phyloP scores from a whole-genome alignment of 768 basidiomycete genomes.

The Kwoniella sp. region DNA sequence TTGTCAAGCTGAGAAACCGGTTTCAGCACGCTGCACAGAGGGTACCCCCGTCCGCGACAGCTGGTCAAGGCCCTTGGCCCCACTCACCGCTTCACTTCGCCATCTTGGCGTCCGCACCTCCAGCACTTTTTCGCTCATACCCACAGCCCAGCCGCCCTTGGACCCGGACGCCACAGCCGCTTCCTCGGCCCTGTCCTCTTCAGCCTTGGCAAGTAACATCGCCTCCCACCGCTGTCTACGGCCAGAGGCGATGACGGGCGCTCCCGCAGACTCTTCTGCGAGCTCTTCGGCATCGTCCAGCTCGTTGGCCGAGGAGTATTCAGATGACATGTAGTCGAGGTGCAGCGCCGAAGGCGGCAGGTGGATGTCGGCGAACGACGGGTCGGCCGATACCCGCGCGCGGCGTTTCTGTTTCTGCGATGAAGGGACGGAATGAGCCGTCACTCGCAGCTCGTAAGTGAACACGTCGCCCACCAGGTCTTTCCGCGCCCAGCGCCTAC shows the following conservation, averaged over 20 bases:
- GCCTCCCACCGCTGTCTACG: conserved; percentile 15
- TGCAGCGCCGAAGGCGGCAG: conserved; percentile 27
- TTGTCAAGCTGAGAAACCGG: conserved; percentile 23
- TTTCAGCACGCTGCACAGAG: neutral
- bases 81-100: conserved; percentile 40
- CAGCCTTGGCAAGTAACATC: neutral
- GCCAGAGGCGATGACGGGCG: no score
- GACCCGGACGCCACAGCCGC: conserved; percentile 7
- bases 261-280: no score
- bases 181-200: neutral
- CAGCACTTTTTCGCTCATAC: conserved; percentile 40
- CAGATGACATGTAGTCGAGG: conserved; percentile 49
- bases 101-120: conserved; percentile 47
- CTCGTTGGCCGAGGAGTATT: conserved; percentile 46
- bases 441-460: neutral
- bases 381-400: conserved; percentile 26
- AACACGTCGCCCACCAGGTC: conserved; percentile 35
- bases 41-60: no score
- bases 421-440: no score
- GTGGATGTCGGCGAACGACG: conserved; percentile 6
- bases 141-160: conserved; percentile 31
- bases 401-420: conserved; percentile 47
- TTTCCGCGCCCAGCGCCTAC: conserved; percentile 47
- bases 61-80: neutral
- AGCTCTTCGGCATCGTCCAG: conserved; percentile 9